These are phyloP conservation scores for Candida methanosorbosa DNA, from an alignment of 805 yeast genomes.

Conservation along the genomic window DNA sequence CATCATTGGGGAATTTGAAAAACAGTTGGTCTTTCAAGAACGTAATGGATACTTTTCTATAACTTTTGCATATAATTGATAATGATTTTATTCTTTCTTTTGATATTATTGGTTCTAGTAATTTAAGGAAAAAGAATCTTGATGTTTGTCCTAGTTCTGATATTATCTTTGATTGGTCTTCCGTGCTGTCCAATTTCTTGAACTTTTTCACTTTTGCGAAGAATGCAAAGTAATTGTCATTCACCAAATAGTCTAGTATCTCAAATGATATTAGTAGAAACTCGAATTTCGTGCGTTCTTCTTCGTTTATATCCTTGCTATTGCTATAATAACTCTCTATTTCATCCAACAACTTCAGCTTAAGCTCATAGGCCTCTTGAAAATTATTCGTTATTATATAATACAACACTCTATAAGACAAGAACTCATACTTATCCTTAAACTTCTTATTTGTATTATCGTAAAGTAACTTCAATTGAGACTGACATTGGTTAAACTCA, in stretches of 20 bases:
- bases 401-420: constrained; percentile 67
- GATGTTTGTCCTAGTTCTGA: constrained; percentile 21
- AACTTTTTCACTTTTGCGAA: constrained; percentile 33
- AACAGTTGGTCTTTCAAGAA: constrained; percentile 10
- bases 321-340: too few species aligned
- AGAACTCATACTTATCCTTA: constrained; percentile 49
- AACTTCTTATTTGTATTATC: constrained; percentile 16
- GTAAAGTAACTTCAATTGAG: constrained; percentile 64
- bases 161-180: too few species aligned
- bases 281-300: constrained; percentile 8
- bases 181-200: not conserved
- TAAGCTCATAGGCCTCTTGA: constrained; percentile 42
- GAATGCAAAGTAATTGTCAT: constrained; percentile 45
- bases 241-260: constrained; percentile 24
- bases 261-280: constrained; percentile 25
- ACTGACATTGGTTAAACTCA: constrained; percentile 91
- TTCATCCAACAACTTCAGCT: constrained; percentile 12
- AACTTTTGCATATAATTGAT: constrained; percentile 46
- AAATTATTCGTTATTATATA: constrained; percentile 63
- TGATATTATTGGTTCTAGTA: constrained; percentile 45
- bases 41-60: constrained; percentile 32
- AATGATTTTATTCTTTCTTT: constrained; percentile 53
- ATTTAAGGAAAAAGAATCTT: constrained; percentile 14
- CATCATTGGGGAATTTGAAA: constrained; percentile 19
- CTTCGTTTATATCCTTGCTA: too few species aligned